Evolutionary conservation across 305 asterid genomes (phyloP).

Genomic region (Solanum aculeatissimum): DNA sequence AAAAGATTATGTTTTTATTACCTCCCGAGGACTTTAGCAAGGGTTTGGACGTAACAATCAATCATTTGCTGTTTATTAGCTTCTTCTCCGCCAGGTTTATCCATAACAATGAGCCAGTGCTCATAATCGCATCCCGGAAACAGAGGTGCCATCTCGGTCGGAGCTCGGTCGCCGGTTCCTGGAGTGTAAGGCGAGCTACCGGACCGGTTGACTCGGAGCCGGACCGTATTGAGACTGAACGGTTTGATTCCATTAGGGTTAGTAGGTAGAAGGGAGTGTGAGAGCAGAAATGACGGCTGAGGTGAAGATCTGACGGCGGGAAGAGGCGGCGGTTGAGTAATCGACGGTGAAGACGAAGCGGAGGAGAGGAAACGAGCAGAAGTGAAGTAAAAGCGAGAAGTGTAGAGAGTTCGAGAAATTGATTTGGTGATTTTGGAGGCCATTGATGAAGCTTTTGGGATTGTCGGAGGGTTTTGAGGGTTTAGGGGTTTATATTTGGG

Average conservation of each 20-base stretch:
- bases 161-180: slow-evolving; percentile 4
- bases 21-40: slow-evolving; percentile 19
- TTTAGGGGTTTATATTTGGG: neutral
- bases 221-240: neutral
- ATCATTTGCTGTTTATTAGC: slow-evolving; percentile 14
- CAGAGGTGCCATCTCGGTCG: slow-evolving; percentile 10
- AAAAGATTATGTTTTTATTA: neutral
- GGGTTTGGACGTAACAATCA: slow-evolving; percentile 13
- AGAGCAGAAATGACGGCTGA: neutral
- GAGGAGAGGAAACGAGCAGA: slow-evolving; percentile 1
- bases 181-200: slow-evolving; percentile 1
- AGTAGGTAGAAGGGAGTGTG: neutral
- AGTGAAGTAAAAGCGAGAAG: neutral
- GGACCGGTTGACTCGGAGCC: slow-evolving; percentile 6
- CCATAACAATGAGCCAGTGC: slow-evolving; percentile 19
- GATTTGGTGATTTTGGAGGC: slow-evolving; percentile 1
- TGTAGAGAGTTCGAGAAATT: neutral
- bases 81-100: slow-evolving; percentile 8
- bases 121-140: slow-evolving; percentile 18
- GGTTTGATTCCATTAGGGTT: neutral
- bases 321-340: neutral
- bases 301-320: neutral
- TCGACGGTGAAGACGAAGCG: neutral
- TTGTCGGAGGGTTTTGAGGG: neutral
- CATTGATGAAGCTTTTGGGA: neutral